Conservation (phyloP, 1,284 basidiomycete species). For the Leccinum griseonigrum region DNA sequence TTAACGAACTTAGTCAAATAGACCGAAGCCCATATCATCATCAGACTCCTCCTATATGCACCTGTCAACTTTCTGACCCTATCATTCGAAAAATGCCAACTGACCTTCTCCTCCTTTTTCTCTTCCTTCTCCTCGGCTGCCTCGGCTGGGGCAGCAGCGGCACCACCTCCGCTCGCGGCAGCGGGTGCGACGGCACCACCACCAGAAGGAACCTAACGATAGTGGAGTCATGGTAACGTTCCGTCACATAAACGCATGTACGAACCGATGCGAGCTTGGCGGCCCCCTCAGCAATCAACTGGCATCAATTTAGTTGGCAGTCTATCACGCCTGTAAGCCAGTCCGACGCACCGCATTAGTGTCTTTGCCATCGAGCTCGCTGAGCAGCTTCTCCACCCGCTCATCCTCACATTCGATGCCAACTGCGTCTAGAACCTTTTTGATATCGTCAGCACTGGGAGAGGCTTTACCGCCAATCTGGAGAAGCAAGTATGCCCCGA, state of each 20-base stretch:
- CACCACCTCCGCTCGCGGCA: constrained; percentile 49
- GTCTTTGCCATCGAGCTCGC: constrained; percentile 93
- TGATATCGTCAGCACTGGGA: constrained; percentile 89
- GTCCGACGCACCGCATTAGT: constrained; percentile 64
- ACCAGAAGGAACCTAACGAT: constrained; percentile 72
- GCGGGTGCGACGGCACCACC: constrained; percentile 59
- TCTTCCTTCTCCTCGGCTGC: constrained; percentile 67
- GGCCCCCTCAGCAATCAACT: constrained; percentile 92
- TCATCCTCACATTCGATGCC: constrained; percentile 89
- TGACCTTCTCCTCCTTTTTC: constrained; percentile 81
- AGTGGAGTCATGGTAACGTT: constrained; percentile 17
- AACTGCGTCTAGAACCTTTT: constrained; percentile 83
- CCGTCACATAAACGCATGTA: constrained; percentile 31
- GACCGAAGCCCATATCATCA: constrained; percentile 93
- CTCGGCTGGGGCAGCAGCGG: constrained; percentile 58
- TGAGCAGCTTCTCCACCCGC: constrained; percentile 83
- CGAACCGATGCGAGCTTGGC: constrained; percentile 92
- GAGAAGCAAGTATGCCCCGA: constrained; percentile 98
- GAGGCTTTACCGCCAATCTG: constrained; percentile 90
- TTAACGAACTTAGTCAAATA: constrained; percentile 76
- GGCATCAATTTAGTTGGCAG: constrained; percentile 2
- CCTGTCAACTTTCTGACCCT: constrained; percentile 6
- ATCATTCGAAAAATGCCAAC: constrained; percentile 19
- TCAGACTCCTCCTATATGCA: constrained; percentile 74
- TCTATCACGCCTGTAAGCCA: not conserved